phyloP scores from a whole-genome alignment of 2,329 filamentous ascomycete species.

The Graphilbum fragrans region DNA sequence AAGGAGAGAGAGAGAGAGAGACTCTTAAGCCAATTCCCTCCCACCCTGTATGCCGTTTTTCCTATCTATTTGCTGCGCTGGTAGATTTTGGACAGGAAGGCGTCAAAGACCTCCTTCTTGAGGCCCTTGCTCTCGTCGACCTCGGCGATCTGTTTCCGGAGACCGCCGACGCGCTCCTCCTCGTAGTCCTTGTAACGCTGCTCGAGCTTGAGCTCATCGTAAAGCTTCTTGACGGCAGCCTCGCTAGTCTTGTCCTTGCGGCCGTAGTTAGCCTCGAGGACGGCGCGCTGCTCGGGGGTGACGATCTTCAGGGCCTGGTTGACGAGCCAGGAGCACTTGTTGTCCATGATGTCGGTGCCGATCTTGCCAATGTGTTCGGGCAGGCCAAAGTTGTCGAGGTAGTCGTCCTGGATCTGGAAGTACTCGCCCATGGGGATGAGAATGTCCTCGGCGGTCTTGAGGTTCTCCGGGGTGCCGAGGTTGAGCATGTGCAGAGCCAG shows the following conservation, averaged over 20 bases:
- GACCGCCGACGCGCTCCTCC: slow-evolving; percentile 70
- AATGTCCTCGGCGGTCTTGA: slow-evolving; percentile 81
- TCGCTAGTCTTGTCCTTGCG: slow-evolving; percentile 78
- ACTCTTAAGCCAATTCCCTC: no score
- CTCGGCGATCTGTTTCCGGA: slow-evolving; percentile 60
- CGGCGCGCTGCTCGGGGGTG: slow-evolving; percentile 72
- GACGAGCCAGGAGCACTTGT: slow-evolving; percentile 98
- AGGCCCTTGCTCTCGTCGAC: slow-evolving; percentile 81
- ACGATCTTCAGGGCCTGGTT: slow-evolving; percentile 81
- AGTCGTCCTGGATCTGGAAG: slow-evolving; percentile 98
- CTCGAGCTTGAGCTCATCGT: slow-evolving; percentile 74
- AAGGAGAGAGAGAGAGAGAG: no score
- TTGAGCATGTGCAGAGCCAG: slow-evolving; percentile 78
- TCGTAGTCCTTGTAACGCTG: slow-evolving; percentile 80
- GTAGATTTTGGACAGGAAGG: slow-evolving; percentile 93
- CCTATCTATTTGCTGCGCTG: slow-evolving; percentile 87
- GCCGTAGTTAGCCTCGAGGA: slow-evolving; percentile 89
- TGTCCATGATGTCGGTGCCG: slow-evolving; percentile 96
- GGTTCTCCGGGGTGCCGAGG: slow-evolving; percentile 75
- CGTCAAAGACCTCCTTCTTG: slow-evolving; percentile 82
- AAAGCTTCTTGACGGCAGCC: slow-evolving; percentile 77
- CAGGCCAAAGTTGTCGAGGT: slow-evolving; percentile 93
- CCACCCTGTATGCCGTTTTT: background rate
- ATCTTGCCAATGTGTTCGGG: slow-evolving; percentile 95
- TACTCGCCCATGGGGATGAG: slow-evolving; percentile 96